phyloP scores from a whole-genome alignment of 1,284 basidiomycete genomes.

The Abortiporus biennis region DNA sequence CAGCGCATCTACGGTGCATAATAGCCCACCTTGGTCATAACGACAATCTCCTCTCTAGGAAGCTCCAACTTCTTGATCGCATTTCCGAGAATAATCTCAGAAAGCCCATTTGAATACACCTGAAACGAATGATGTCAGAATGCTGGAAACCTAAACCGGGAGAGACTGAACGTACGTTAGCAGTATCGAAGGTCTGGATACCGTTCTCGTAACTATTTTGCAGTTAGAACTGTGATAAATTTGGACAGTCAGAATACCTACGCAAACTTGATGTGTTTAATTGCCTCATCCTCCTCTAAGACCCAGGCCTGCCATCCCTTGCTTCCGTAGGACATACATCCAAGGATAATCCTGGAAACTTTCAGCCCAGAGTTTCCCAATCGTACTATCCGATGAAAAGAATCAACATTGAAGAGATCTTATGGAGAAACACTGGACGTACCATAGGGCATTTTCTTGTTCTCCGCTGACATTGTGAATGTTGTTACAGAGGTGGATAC shows the following conservation, averaged over 20 bases:
- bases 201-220: conserved; percentile 28
- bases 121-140: background rate
- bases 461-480: conserved; percentile 10
- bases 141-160: background rate
- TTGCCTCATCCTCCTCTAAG: conserved; percentile 33
- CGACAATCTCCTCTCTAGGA: conserved; percentile 49
- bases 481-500: background rate
- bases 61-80: conserved; percentile 41
- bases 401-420: background rate
- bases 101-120: conserved; percentile 23
- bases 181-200: conserved; percentile 47
- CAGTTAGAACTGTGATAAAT: background rate
- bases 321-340: conserved; percentile 39
- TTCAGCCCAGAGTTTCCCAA: conserved; percentile 41
- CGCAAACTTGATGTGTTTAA: conserved; percentile 32
- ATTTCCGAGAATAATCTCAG: conserved; percentile 26
- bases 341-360: conserved; percentile 36
- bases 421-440: background rate
- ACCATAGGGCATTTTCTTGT: conserved; percentile 16
- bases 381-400: conserved; percentile 30
- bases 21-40: conserved; percentile 44
- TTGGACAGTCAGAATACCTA: conserved; percentile 13
- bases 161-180: conserved; percentile 26
- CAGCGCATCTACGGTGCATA: background rate
- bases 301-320: conserved; percentile 31